phyloP scores from a whole-genome alignment of 768 basidiomycete species.

The Boletus subparvulus region DNA sequence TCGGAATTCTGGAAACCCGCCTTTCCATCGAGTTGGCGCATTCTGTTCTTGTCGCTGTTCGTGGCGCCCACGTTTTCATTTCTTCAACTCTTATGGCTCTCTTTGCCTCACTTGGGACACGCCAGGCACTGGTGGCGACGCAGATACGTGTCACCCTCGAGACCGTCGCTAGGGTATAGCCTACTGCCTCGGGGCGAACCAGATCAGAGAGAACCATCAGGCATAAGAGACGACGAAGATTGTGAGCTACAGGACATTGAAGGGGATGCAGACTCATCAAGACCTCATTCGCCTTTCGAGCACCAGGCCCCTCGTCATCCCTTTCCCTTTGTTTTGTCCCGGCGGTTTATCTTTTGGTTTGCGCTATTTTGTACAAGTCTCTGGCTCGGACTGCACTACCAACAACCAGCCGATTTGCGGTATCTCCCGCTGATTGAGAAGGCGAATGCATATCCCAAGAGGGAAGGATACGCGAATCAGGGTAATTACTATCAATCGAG shows the following conservation, averaged over 20 bases:
- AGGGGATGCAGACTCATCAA: not conserved
- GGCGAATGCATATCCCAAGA: conserved; percentile 10
- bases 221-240: not conserved
- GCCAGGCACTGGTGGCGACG: not conserved
- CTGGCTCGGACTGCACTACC: conserved; percentile 3
- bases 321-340: not conserved
- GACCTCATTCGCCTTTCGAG: not conserved
- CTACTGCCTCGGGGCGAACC: conserved; percentile 10
- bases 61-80: conserved; percentile 11
- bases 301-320: not conserved
- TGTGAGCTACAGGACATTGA: not conserved
- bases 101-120: not conserved
- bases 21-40: conserved; percentile 22
- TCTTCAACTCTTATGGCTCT: conserved; percentile 10
- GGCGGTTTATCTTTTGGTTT: conserved; percentile 9
- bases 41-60: conserved; percentile 13
- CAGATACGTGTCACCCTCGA: not conserved
- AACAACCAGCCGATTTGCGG: conserved; percentile 7
- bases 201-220: not conserved
- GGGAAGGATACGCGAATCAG: conserved; percentile 15
- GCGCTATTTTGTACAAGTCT: not conserved
- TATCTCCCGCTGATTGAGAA: conserved; percentile 15
- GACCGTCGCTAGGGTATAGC: conserved; percentile 5
- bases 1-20: conserved; percentile 10
- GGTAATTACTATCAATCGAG: conserved; percentile 4